Base-by-base conservation (phyloP, 345 rosid species). In the Pistacia atlantica region DNA sequence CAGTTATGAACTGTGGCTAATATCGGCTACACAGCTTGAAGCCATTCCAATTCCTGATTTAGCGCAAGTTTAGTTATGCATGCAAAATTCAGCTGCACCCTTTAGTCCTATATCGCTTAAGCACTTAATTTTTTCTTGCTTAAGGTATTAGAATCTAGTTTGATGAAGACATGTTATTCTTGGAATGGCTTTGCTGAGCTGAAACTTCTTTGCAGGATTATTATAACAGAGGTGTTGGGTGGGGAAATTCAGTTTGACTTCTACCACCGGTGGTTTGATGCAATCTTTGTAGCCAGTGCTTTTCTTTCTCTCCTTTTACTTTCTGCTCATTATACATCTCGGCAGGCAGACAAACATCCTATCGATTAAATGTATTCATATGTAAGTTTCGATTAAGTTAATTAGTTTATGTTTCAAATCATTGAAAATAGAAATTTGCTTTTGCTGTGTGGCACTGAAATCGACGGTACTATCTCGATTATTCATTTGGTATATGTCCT, bases 241-340 rank as follows among this genome's bases (percentile, higher is more conserved):
- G 98, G 97, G 78, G 99, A 96, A 74, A 94, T 94, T 80, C 99
- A 94, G 85, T 94, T 96, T 67, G 99, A 92, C 84, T 94, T 94
- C 83, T 96, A 94, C 86, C 98, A 96, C 75, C 86, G 97, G 73
- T 96, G 97, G 98, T 93, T 96, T 71, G 99, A 93, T 86, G 99
- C 99, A 22, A 90, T 93, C 70, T 90, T 92, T 73, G 98, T 91
- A 65, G 99, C 99, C 38, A 93, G 98, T 75, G 95, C 98, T 73
- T 92, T 96, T 87, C 97, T 93, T 66, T 96, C 99, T 63, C 86
- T 93, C 71, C 92, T 96, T 74, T 86, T 96, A 81, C 90, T 96
- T 1, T 91, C 99, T 69, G 99, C 97, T 1, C 98, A 96, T 83
- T 91, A 96, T 71, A 93, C 98, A 13, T 96, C 99, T 70, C 97